Conservation (phyloP, 441 rosid genomes). For the Brassica hybrid region DNA sequence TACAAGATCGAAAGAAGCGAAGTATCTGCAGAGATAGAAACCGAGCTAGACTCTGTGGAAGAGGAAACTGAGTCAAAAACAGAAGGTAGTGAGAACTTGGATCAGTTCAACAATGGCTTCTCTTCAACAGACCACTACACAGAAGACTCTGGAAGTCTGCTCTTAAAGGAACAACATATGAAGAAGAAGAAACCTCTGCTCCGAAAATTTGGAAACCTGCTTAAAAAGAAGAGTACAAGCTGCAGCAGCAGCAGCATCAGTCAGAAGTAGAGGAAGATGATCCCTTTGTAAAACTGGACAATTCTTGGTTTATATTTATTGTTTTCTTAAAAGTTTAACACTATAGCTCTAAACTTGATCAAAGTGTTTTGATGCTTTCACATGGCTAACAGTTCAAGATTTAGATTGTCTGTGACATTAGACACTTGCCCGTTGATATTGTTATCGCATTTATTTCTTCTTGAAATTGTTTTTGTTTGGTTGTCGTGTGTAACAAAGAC, state of each 20-base stretch:
- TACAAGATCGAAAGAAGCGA: conserved; percentile 89
- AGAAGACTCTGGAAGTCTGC: conserved; percentile 58
- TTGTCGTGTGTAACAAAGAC: background rate
- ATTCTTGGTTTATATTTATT: conserved; percentile 26
- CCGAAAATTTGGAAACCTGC: conserved; percentile 78
- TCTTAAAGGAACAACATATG: conserved; percentile 66
- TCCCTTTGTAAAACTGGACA: conserved; percentile 8
- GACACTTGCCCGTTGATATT: no score
- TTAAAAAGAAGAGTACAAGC: conserved; percentile 78
- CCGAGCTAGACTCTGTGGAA: conserved; percentile 67
- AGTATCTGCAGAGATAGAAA: conserved; percentile 69
- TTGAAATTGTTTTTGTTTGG: no score
- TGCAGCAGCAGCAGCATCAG: conserved; percentile 32
- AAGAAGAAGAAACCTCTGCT: conserved; percentile 94
- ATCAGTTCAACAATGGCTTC: conserved; percentile 61
- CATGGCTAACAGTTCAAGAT: background rate
- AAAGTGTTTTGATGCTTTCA: no score
- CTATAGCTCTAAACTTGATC: background rate
- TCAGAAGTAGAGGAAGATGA: conserved; percentile 52
- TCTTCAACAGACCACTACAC: conserved; percentile 14
- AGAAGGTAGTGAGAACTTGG: conserved; percentile 60
- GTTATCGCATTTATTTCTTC: no score
- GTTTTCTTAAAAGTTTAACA: conserved; percentile 4
- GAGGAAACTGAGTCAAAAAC: conserved; percentile 73
- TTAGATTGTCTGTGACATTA: background rate